Percentiles rank a stretch among this genome's conserved stretches.
phyloP scores from a whole-genome alignment of 768 basidiomycete species.

The Mycena indigotica region DNA sequence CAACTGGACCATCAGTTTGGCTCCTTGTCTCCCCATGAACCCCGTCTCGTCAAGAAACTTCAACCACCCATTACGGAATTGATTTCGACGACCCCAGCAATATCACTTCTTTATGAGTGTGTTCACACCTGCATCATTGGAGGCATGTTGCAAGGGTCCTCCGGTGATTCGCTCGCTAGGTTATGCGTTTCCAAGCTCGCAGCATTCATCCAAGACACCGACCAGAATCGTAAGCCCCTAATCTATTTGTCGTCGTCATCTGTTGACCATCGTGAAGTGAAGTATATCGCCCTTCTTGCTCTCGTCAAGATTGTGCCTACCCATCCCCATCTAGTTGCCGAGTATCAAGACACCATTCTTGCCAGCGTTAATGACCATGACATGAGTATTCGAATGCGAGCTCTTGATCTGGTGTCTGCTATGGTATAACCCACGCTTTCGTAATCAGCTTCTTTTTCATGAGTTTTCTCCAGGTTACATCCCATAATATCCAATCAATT shows the following conservation, averaged over 20 bases:
- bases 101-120: slow-evolving; percentile 96
- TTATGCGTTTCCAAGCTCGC: slow-evolving; percentile 94
- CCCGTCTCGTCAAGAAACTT: slow-evolving; percentile 91
- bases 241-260: not conserved
- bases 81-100: slow-evolving; percentile 93
- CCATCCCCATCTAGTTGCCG: slow-evolving; percentile 85
- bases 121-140: slow-evolving; percentile 98
- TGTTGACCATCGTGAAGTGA: slow-evolving; percentile 59
- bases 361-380: slow-evolving; percentile 90
- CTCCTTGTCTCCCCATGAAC: slow-evolving; percentile 86
- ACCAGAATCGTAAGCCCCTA: slow-evolving; percentile 84
- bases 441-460: not conserved
- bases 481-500: slow-evolving; percentile 82
- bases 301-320: slow-evolving; percentile 95
- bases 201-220: slow-evolving; percentile 85
- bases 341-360: slow-evolving; percentile 90
- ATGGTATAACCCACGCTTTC: slow-evolving; percentile 75
- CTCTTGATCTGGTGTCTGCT: slow-evolving; percentile 88
- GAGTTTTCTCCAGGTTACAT: slow-evolving; percentile 63
- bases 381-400: slow-evolving; percentile 94
- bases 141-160: slow-evolving; percentile 84
- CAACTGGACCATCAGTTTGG: slow-evolving; percentile 70
- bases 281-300: slow-evolving; percentile 94
- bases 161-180: slow-evolving; percentile 77
- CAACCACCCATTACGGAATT: slow-evolving; percentile 93